Percentiles rank a stretch among this genome's conserved stretches.
These are phyloP conservation scores for Oryza meridionalis DNA, from an alignment of 176 grass and related monocot species.

Conservation along the genomic window DNA sequence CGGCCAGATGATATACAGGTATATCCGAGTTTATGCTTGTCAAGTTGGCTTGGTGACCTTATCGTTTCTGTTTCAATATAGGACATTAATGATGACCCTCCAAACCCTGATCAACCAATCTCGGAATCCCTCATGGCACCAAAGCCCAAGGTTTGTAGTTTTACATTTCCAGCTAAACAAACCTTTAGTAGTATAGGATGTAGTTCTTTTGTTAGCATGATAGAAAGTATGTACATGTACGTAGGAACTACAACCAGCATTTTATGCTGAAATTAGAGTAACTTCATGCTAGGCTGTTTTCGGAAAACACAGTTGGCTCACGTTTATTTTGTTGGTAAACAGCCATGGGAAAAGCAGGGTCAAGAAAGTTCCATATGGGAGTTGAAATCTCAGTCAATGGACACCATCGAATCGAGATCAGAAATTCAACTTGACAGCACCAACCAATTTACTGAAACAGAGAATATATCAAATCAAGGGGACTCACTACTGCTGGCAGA, in stretches of 20 bases:
- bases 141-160: conserved; percentile 60
- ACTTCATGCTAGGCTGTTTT: background rate
- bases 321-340: conserved; percentile 37
- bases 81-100: conserved; percentile 66
- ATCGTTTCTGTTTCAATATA: conserved; percentile 26
- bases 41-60: conserved; percentile 2
- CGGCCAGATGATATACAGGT: conserved; percentile 68
- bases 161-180: background rate
- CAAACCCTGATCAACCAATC: conserved; percentile 68
- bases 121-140: conserved; percentile 57
- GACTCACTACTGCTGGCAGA: background rate
- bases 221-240: background rate
- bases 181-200: background rate
- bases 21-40: conserved; percentile 7
- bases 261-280: conserved; percentile 19
- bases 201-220: background rate
- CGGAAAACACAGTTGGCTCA: background rate
- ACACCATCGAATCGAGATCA: background rate
- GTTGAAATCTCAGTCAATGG: conserved; percentile 28
- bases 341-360: conserved; percentile 58
- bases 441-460: background rate
- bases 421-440: conserved; percentile 5
- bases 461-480: background rate
- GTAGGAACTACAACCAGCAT: background rate
- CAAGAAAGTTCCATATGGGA: conserved; percentile 29